phyloP scores from a whole-genome alignment of 345 rosid species.

The Trapa bicornis region DNA sequence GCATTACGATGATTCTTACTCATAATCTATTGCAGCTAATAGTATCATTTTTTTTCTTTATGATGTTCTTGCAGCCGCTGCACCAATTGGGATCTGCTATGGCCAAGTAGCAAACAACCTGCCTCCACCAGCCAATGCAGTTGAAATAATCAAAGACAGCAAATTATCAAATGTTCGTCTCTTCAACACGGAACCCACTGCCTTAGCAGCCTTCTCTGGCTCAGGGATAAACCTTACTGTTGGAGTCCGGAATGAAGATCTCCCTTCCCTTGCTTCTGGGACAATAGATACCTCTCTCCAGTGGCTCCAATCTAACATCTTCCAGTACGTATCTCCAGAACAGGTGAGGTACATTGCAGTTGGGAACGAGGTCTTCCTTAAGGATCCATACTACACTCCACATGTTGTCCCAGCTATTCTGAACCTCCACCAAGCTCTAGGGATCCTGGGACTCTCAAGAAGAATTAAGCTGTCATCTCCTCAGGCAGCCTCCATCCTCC shows the following conservation, averaged over 20 bases:
- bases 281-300: constrained; percentile 7
- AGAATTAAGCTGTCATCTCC: constrained; percentile 23
- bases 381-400: constrained; percentile 19
- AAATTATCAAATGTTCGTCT: constrained; percentile 20
- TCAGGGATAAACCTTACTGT: constrained; percentile 22
- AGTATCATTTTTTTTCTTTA: neutral
- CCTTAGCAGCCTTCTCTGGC: constrained; percentile 21
- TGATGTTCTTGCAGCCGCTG: constrained; percentile 14
- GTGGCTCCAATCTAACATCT: constrained; percentile 25
- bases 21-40: neutral
- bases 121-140: constrained; percentile 12
- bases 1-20: neutral
- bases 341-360: constrained; percentile 24
- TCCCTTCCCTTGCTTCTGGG: constrained; percentile 21
- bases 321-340: constrained; percentile 14
- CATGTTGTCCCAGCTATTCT: constrained; percentile 19
- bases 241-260: constrained; percentile 28
- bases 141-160: constrained; percentile 18
- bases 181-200: constrained; percentile 20
- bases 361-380: constrained; percentile 27
- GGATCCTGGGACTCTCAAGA: constrained; percentile 10
- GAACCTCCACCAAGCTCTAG: constrained; percentile 21
- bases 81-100: constrained; percentile 27
- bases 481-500: constrained; percentile 24
- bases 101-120: constrained; percentile 28